Evolutionary conservation across 495 filamentous ascomycete genomes (phyloP), one percentile per base, ranked within the genome.

Genomic region (Penicillium antarcticum): DNA sequence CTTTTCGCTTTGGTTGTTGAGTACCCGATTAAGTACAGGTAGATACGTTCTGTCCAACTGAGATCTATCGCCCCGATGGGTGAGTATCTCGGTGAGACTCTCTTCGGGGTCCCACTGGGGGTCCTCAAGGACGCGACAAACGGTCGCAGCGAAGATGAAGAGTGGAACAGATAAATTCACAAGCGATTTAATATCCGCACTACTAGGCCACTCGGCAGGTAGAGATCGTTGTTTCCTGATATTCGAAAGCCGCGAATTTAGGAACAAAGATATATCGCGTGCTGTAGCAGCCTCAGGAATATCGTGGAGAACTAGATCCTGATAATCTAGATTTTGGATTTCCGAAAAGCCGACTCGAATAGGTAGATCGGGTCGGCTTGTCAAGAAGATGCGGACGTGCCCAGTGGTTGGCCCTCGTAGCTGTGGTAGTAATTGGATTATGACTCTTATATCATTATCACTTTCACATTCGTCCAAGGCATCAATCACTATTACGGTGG

Each of bases 361-460:
- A n/a, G n/a, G n/a, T 8, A 71, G 42, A 48, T 80, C 75, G 5
- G 76, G 77, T 47, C 78, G 59, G 40, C 77, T 73, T 0, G 69
- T 72, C 5, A 72, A 1, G 2, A 72, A 68, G 12, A 70, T 3
- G 2, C 62, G 52, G 0, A 70, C 2, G 5, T 46, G 14, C 0
- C 64, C 5, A 0, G 36, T 38, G 2, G 18, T 45, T 9, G 45
- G 1, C 5, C 53, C 9, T 16, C 48, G 21, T 3, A 58, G 1
- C 29, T 49, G 21, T 5, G 53, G 24, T 3, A 77, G 49, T 0
- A 78, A 51, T 3, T 49, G 39, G 23, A 81, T 61, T 18, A 33
- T 19, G 6, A 19, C 1, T n/a, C 29, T 3, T 3, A 44, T 19
- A 8, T 44, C 42, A 6, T 33, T 8, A 1, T 44, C 42, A 0